phyloP scores from a whole-genome alignment of 495 filamentous ascomycete species.

The Cetradonia linearis region DNA sequence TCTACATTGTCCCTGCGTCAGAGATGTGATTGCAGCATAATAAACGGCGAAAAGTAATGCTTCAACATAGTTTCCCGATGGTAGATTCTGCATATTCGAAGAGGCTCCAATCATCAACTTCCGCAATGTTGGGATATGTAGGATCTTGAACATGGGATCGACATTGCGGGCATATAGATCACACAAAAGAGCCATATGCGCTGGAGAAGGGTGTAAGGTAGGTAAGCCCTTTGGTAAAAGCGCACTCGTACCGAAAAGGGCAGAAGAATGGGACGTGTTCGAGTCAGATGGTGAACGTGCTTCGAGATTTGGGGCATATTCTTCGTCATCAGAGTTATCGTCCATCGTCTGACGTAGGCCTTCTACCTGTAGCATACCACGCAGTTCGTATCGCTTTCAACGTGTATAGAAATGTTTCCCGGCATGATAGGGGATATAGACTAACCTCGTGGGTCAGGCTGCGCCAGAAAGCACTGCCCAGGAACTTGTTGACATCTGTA shows the following conservation, averaged over 20 bases:
- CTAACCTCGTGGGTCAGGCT: slow-evolving; percentile 44
- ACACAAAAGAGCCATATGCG: slow-evolving; percentile 43
- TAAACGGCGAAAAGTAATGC: slow-evolving; percentile 52
- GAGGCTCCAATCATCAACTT: slow-evolving; percentile 37
- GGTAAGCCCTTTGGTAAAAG: slow-evolving; percentile 28
- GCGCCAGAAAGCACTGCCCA: slow-evolving; percentile 46
- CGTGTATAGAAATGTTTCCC: background rate
- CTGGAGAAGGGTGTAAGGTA: slow-evolving; percentile 41
- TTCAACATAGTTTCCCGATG: slow-evolving; percentile 35
- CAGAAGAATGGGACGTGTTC: slow-evolving; percentile 15
- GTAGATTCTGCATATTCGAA: slow-evolving; percentile 26
- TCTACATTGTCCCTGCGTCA: slow-evolving; percentile 43
- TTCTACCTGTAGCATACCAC: slow-evolving; percentile 11
- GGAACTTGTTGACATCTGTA: slow-evolving; percentile 33
- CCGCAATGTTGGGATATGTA: slow-evolving; percentile 44
- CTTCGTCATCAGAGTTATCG: slow-evolving; percentile 17
- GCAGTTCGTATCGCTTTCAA: background rate
- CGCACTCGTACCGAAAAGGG: slow-evolving; percentile 16
- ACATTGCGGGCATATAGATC: slow-evolving; percentile 45
- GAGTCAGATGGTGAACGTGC: slow-evolving; percentile 7
- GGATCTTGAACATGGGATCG: slow-evolving; percentile 37
- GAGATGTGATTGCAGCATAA: slow-evolving; percentile 46
- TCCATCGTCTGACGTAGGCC: slow-evolving; percentile 20
- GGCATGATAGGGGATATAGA: background rate
- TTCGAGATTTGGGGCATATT: slow-evolving; percentile 8